These are phyloP conservation scores for Posidonia australis DNA, from an alignment of 106 monocot species.

Conservation along the genomic window DNA sequence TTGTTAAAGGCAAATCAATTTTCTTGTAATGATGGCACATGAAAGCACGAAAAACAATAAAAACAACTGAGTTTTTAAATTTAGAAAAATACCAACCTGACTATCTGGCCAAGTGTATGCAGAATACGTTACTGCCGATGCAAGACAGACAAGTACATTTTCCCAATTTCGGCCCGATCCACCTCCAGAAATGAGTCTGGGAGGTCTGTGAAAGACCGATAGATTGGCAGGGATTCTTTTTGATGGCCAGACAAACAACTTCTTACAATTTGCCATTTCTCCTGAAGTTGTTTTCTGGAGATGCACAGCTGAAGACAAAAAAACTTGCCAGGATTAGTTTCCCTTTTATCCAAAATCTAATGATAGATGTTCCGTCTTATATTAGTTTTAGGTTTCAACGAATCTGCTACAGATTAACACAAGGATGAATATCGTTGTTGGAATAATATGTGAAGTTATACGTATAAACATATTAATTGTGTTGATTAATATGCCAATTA, in stretches of 20 bases:
- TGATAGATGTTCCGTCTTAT: neutral
- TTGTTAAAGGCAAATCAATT: neutral
- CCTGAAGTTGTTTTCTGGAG: neutral
- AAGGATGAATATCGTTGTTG: neutral
- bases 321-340: neutral
- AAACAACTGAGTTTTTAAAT: neutral
- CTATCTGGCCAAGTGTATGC: conserved; percentile 3
- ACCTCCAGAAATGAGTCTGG: neutral
- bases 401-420: neutral
- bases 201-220: neutral
- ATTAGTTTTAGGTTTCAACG: neutral
- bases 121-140: conserved; percentile 1
- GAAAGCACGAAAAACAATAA: neutral
- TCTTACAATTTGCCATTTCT: neutral
- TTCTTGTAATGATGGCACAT: neutral
- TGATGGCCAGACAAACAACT: neutral
- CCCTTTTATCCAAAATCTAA: neutral
- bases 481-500: too few relatives aligned
- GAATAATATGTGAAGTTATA: neutral
- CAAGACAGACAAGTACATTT: conserved; percentile 4
- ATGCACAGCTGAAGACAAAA: neutral
- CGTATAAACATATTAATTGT: too few relatives aligned
- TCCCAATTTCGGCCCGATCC: neutral
- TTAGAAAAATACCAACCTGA: conserved; percentile 4
- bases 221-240: neutral